These are phyloP conservation scores for Stephania japonica DNA, from an alignment of 164 flowering plant species.

Conservation along the genomic window DNA sequence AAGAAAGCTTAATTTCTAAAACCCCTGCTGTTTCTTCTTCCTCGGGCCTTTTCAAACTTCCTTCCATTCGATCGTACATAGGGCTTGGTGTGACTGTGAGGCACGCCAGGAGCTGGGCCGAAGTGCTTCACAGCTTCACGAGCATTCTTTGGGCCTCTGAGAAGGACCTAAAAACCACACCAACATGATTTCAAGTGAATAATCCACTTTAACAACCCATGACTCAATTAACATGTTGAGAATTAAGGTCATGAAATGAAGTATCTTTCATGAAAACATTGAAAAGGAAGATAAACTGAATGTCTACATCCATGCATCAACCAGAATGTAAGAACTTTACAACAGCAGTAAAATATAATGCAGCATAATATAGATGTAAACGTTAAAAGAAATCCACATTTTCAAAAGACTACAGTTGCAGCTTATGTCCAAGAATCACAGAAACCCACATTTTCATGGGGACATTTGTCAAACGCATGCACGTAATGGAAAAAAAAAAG, in stretches of 20 bases:
- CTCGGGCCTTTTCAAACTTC: constrained; percentile 30
- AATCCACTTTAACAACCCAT: neutral
- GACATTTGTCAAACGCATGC: too few species aligned
- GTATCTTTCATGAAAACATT: neutral
- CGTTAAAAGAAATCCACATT: too few species aligned
- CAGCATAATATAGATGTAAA: too few species aligned
- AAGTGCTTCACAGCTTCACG: constrained; percentile 33
- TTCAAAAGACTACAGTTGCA: too few species aligned
- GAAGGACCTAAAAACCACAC: constrained; percentile 24
- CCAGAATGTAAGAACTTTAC: neutral
- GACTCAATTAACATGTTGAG: neutral
- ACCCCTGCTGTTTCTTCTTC: constrained; percentile 31
- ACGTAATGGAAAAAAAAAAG: too few species aligned
- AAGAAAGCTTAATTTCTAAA: constrained; percentile 18
- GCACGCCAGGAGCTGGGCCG: constrained; percentile 33
- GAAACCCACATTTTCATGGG: too few species aligned
- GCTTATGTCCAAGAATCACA: too few species aligned
- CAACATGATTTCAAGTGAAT: neutral
- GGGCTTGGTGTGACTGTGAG: constrained; percentile 30
- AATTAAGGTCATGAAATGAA: neutral
- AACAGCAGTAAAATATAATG: too few species aligned
- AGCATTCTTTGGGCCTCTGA: constrained; percentile 33
- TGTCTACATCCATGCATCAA: neutral
- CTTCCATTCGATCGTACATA: constrained; percentile 32
- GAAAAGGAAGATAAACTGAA: too few species aligned